phyloP scores from a whole-genome alignment of 1,284 basidiomycete species.

The Porogramme epimiltina region DNA sequence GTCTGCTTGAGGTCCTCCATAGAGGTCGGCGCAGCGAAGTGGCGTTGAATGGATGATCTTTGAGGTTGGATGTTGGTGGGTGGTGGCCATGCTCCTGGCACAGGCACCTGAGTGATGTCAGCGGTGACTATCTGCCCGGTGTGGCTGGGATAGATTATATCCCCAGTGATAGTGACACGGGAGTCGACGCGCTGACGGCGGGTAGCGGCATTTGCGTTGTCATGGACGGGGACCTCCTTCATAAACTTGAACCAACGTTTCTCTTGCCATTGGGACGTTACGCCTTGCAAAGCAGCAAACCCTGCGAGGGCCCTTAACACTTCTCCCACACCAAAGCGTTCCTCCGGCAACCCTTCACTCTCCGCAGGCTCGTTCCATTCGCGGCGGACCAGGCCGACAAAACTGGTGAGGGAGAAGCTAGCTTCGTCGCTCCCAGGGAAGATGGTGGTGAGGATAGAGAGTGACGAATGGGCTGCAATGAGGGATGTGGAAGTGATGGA shows the following conservation, averaged over 20 bases:
- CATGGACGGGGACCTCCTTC: slow-evolving; percentile 64
- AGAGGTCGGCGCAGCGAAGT: not conserved
- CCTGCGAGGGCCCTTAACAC: slow-evolving; percentile 69
- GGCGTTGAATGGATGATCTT: not conserved
- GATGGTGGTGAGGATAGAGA: slow-evolving; percentile 69
- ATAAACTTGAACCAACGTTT: slow-evolving; percentile 64
- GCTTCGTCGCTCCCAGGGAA: slow-evolving; percentile 78
- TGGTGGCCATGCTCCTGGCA: slow-evolving; percentile 28
- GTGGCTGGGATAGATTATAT: slow-evolving; percentile 63
- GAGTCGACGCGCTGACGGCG: slow-evolving; percentile 35
- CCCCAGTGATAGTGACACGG: slow-evolving; percentile 67
- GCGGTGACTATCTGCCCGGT: slow-evolving; percentile 71
- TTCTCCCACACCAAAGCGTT: slow-evolving; percentile 62
- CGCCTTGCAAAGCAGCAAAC: slow-evolving; percentile 77
- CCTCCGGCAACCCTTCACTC: slow-evolving; percentile 56
- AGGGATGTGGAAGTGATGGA: slow-evolving; percentile 76
- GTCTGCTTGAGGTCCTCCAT: slow-evolving; percentile 63
- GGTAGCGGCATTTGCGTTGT: slow-evolving; percentile 32
- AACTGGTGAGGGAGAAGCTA: slow-evolving; percentile 77
- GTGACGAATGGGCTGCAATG: slow-evolving; percentile 69
- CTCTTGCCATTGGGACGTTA: slow-evolving; percentile 79
- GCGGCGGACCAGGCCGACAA: slow-evolving; percentile 65
- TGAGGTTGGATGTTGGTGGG: not conserved
- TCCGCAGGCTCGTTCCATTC: slow-evolving; percentile 67
- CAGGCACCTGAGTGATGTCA: slow-evolving; percentile 62